Base-by-base conservation (phyloP, 2,329 filamentous ascomycete genomes). In the Beauveria asiatica region DNA sequence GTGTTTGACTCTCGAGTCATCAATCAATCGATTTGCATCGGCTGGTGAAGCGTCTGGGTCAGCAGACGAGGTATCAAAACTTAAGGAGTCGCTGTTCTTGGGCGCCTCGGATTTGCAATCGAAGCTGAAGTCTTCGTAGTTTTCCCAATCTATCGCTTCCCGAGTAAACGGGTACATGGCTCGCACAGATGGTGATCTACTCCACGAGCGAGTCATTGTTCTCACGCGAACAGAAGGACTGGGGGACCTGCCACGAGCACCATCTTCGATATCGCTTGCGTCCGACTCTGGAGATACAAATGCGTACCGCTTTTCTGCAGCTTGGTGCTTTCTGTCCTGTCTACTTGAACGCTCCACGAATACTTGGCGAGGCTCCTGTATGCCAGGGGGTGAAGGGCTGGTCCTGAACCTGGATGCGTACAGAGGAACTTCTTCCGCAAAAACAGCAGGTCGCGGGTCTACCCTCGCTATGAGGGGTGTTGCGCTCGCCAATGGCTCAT, bases 21-120 rank as follows among this genome's bases (percentile, higher is more conserved):
- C 60, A 2, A 48, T 53, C 8, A 46, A 55, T 1, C 45, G 56
- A 13, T 51, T 63, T 2, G 64, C 64, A 5, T 65, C 64, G 33
- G 60, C 67, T 3, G 56, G 56, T 16, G 58, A 41, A 16, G 62
- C 33, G 16, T 64, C 67, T 2, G 65, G 64, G 21, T 72, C 71
- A 5, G 63, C 58, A 2, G 69, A 67, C 4, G 67, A 65, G 5
- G 62, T 60, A 46, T 74, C 71, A 8, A 63, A 55, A 39, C 73
- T 72, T 33, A 70, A 69, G 6, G 64, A 58, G 3, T 72, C 70
- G 3, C 61, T 66, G 2, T 65, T 65, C 16, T 64, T 70, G 10
- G 65, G 67, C 11, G 64, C 60, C 4, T 71, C 66, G 1, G 65
- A 48, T 1, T 51, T 60, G n/a, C 48, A 55, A 7, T 59, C 62